phyloP scores from a whole-genome alignment of 352 stramenopile genomes.

The Pythium scleroteichum region DNA sequence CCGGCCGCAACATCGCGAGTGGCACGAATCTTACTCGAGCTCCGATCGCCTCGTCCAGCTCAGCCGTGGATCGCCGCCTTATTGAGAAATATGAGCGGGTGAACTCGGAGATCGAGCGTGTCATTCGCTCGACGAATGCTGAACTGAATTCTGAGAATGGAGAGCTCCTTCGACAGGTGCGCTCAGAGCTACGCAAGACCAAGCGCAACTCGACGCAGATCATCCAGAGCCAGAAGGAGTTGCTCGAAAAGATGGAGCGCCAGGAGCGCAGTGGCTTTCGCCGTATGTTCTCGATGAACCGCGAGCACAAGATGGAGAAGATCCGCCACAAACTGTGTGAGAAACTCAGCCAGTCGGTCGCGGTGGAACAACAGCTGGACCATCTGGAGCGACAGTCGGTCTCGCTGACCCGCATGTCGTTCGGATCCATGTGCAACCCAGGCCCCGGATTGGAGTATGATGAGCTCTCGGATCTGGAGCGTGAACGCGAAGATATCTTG shows the following conservation, averaged over 20 bases:
- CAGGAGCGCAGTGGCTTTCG: constrained; percentile 66
- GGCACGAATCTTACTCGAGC: neutral
- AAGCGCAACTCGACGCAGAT: constrained; percentile 69
- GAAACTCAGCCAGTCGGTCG: constrained; percentile 70
- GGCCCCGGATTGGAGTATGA: constrained; percentile 31
- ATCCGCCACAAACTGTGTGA: constrained; percentile 66
- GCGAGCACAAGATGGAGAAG: constrained; percentile 70
- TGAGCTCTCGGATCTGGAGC: constrained; percentile 60
- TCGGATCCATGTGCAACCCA: constrained; percentile 30
- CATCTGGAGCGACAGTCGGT: constrained; percentile 68
- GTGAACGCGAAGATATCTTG: constrained; percentile 74
- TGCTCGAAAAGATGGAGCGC: constrained; percentile 81
- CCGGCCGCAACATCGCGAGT: constrained; percentile 12
- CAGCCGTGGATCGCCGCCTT: constrained; percentile 54
- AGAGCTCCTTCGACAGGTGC: constrained; percentile 33
- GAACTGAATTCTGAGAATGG: constrained; percentile 27
- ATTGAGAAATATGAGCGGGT: constrained; percentile 77
- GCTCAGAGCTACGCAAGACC: constrained; percentile 52
- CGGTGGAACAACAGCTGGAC: constrained; percentile 64
- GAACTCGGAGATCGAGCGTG: constrained; percentile 72
- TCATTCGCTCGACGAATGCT: constrained; percentile 58
- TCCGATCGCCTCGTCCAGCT: constrained; percentile 22
- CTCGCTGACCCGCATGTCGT: constrained; percentile 57
- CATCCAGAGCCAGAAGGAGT: constrained; percentile 79
- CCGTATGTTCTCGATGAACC: constrained; percentile 72